Evolutionary conservation across 148 eudicot genomes (phyloP).

Genomic region (Hydrangea macrophylla): DNA sequence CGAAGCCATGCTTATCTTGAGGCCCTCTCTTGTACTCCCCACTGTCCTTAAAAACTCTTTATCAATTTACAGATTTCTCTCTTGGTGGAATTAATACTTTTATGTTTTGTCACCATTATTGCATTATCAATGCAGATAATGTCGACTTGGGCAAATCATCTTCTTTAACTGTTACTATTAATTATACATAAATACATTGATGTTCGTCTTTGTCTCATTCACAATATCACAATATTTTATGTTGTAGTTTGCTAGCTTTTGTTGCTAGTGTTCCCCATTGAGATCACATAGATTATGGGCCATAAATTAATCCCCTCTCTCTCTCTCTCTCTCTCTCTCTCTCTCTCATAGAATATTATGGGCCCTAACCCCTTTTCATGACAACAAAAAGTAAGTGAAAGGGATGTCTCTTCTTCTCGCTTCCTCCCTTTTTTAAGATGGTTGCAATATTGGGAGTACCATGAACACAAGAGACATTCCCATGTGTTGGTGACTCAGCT

Average conservation of each 20-base stretch:
- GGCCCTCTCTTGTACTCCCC: no score
- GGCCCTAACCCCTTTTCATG: slow-evolving; percentile 10
- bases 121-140: no score
- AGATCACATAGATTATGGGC: slow-evolving; percentile 7
- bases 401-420: slow-evolving; percentile 25
- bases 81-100: no score
- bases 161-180: no score
- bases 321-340: slow-evolving; percentile 6
- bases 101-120: no score
- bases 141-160: no score
- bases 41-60: no score
- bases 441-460: slow-evolving; percentile 4
- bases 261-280: slow-evolving; percentile 19
- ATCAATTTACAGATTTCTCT: no score
- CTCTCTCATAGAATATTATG: background rate
- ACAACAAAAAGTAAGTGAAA: slow-evolving; percentile 24
- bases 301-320: background rate
- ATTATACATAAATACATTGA: background rate
- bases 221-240: background rate
- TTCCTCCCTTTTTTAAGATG: background rate
- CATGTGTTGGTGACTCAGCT: slow-evolving; percentile 12
- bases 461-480: slow-evolving; percentile 6
- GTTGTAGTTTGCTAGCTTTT: slow-evolving; percentile 6
- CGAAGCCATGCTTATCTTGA: background rate
- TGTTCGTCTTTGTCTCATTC: slow-evolving; percentile 16